These are phyloP conservation scores for Apophysomyces sp. DNA, from an alignment of 371 early-diverging fungal species.

Conservation along the genomic window DNA sequence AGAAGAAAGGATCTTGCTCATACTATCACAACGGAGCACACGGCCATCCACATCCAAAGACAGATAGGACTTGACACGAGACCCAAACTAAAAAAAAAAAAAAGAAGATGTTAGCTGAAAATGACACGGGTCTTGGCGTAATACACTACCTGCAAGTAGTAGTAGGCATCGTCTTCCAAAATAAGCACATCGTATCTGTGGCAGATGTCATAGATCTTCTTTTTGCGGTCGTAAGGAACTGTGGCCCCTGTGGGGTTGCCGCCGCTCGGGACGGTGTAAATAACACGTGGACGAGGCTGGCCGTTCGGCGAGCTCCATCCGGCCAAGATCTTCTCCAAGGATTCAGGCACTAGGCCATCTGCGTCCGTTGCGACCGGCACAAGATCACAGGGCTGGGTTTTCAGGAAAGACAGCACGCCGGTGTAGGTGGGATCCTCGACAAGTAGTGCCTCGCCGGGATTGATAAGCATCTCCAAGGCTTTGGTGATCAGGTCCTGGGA, in stretches of 20 bases:
- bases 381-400: slow-evolving; percentile 64
- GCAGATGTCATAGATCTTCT: slow-evolving; percentile 61
- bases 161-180: slow-evolving; percentile 84
- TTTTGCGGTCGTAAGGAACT: slow-evolving; percentile 62
- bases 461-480: slow-evolving; percentile 72
- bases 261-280: slow-evolving; percentile 68
- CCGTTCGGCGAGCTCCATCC: slow-evolving; percentile 45
- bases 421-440: slow-evolving; percentile 79
- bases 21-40: slow-evolving; percentile 82
- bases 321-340: slow-evolving; percentile 46
- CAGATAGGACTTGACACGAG: slow-evolving; percentile 63
- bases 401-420: slow-evolving; percentile 71
- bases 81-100: slow-evolving; percentile 15
- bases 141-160: slow-evolving; percentile 61
- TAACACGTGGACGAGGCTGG: slow-evolving; percentile 43
- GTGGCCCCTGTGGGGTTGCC: slow-evolving; percentile 78
- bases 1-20: slow-evolving; percentile 78
- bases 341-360: slow-evolving; percentile 52
- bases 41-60: slow-evolving; percentile 79
- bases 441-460: slow-evolving; percentile 62
- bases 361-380: slow-evolving; percentile 59
- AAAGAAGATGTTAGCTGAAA: neutral
- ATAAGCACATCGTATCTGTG: slow-evolving; percentile 65
- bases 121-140: neutral
- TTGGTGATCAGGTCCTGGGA: slow-evolving; percentile 78